Evolutionary conservation across 2,329 filamentous ascomycete genomes (phyloP).

Genomic region (Sclerotinia spermophila): DNA sequence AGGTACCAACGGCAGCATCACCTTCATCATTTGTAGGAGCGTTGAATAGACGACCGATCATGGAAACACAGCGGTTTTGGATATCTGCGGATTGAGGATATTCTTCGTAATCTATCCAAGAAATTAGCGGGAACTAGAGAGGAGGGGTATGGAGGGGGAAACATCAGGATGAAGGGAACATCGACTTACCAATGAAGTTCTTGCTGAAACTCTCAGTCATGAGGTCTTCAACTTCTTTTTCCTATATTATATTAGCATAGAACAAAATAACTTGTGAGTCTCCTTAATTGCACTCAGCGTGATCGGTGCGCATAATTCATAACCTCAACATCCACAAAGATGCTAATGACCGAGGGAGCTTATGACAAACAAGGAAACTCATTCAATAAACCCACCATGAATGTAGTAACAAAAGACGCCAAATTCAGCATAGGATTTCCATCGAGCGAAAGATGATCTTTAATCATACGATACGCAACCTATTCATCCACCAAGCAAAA

Average conservation of each 20-base stretch:
- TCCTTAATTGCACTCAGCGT: neutral
- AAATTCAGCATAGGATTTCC: slow-evolving; percentile 86
- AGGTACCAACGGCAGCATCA: slow-evolving; percentile 74
- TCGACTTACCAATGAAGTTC: slow-evolving; percentile 67
- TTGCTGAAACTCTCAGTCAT: slow-evolving; percentile 91
- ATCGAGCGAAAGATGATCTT: slow-evolving; percentile 87
- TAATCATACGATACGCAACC: slow-evolving; percentile 95
- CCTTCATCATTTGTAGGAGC: slow-evolving; percentile 57
- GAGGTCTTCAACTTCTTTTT: slow-evolving; percentile 92
- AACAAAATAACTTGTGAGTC: neutral
- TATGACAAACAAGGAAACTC: neutral
- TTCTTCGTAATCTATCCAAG: slow-evolving; percentile 65
- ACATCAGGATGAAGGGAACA: neutral
- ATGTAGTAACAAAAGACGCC: slow-evolving; percentile 91
- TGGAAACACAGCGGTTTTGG: slow-evolving; percentile 87
- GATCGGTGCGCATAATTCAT: neutral
- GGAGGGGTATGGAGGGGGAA: too few species aligned
- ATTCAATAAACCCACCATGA: slow-evolving; percentile 63
- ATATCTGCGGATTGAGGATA: slow-evolving; percentile 79
- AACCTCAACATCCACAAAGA: neutral
- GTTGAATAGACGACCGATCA: slow-evolving; percentile 88
- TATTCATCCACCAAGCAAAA: slow-evolving; percentile 39
- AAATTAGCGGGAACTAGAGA: neutral
- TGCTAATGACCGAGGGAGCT: neutral
- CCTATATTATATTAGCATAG: slow-evolving; percentile 46